Percentiles rank a stretch among this genome's conserved stretches.
phyloP scores from a whole-genome alignment of 306 rosid species.

The Quercus engelmannii region DNA sequence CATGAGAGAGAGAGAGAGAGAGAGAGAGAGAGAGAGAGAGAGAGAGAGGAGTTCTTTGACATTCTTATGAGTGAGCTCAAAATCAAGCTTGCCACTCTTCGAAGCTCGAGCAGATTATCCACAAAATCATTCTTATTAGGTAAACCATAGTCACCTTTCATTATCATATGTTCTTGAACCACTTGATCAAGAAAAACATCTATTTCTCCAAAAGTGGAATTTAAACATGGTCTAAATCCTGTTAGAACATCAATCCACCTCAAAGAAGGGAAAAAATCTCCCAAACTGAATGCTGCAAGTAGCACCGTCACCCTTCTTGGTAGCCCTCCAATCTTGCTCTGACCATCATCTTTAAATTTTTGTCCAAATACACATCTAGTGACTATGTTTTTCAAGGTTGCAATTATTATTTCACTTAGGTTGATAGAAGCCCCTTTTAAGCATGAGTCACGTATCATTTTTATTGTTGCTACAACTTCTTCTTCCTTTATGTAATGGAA shows the following conservation, averaged over 20 bases:
- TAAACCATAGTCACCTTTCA: not conserved
- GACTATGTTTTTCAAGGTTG: not conserved
- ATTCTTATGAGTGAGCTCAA: slow-evolving; percentile 1
- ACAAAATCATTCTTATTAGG: slow-evolving; percentile 2
- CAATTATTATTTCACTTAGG: not conserved
- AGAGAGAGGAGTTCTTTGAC: not conserved
- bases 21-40: not conserved
- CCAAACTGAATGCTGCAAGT: not conserved
- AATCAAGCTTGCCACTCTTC: not conserved
- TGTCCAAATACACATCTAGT: not conserved
- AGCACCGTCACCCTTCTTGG: not conserved
- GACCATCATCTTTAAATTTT: not conserved
- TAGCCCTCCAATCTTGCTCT: not conserved
- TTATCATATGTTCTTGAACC: not conserved
- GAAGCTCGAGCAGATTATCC: slow-evolving; percentile 9
- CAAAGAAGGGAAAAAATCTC: not conserved
- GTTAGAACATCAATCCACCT: not conserved
- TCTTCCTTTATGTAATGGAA: not conserved
- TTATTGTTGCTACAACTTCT: not conserved
- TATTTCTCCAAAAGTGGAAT: not conserved
- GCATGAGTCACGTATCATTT: not conserved
- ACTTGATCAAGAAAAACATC: not conserved
- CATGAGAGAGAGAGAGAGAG: not conserved
- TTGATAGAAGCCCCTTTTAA: not conserved
- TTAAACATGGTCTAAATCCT: not conserved